Evolutionary conservation across 1,284 basidiomycete species (phyloP), one percentile per base, ranked within the genome.

Genomic region (Singerocomus inundabilis): DNA sequence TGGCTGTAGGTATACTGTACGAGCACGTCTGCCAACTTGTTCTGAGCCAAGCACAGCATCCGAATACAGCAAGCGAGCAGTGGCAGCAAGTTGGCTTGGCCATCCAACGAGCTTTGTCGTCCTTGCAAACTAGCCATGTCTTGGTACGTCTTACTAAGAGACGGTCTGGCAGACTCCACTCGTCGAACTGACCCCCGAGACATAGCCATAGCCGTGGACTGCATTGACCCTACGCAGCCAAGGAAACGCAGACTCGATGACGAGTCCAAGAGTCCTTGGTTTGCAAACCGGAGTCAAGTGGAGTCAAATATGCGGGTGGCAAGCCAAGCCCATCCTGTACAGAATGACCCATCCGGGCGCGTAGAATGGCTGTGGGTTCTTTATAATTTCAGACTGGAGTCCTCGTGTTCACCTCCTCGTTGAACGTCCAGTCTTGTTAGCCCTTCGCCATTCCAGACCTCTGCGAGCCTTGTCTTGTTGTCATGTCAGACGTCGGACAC

Each of bases 241-340:
- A 50, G 39, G 26, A 33, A 36, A 18, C 34, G 33, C 29, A 26
- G 10, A 28, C 9, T 21, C 34, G 28, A 13, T 25, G 16, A 34
- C 24, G 5, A 34, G 18, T 12, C 10, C 2, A 37, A 18, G n/a
- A n/a, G n/a, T n/a, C n/a, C n/a, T n/a, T n/a, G n/a, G 18, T 47
- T 42, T 44, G 49, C 48, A 29, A 37, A 40, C 31, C 24, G 6
- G 37, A 8, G 7, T 4, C 29, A 18, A 21, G 31, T 46, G 35
- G 44, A 46, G 46, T 58, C 57, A 48, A n/a, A n/a, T n/a, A n/a
- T n/a, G n/a, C n/a, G n/a, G 28, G 15, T 8, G n/a, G 32, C 33
- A 24, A 35, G 60, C 58, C 56, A 63, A 60, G 56, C 51, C 47
- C 13, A 39, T 6, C 39, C 24, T 12, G 15, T 6, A n/a, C n/a